Conservation (phyloP, 2,329 filamentous ascomycete species). For the Diaporthe vaccinii region DNA sequence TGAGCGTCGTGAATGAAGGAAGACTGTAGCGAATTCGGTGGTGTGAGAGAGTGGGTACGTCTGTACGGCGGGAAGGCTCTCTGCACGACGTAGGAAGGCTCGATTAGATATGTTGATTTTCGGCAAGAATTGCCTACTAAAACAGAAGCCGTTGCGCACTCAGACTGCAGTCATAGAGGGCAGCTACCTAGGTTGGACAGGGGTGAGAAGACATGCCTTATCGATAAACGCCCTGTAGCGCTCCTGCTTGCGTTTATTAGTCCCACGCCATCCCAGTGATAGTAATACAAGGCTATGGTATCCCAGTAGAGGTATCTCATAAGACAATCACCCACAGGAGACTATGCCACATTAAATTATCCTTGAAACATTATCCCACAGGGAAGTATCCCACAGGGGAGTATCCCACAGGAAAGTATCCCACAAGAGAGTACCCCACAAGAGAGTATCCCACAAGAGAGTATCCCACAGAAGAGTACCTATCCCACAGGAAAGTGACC, state of each 20-base stretch:
- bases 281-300: neutral
- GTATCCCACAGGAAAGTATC: neutral
- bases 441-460: neutral
- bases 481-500: neutral
- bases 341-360: neutral
- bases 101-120: neutral
- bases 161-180: neutral
- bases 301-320: neutral
- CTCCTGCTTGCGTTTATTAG: too few species aligned
- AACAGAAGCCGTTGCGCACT: neutral
- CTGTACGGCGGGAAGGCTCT: too few species aligned
- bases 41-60: neutral
- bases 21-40: neutral
- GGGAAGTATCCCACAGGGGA: neutral
- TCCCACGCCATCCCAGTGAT: neutral
- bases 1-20: conserved; percentile 39
- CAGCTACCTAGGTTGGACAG: neutral
- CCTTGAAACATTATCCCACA: too few species aligned
- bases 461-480: neutral
- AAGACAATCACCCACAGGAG: neutral
- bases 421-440: neutral
- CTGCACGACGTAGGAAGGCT: too few species aligned
- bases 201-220: neutral
- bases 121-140: neutral
- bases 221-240: neutral